Base-by-base conservation (phyloP, 768 basidiomycete species). In the Xanthoconium stramineum region DNA sequence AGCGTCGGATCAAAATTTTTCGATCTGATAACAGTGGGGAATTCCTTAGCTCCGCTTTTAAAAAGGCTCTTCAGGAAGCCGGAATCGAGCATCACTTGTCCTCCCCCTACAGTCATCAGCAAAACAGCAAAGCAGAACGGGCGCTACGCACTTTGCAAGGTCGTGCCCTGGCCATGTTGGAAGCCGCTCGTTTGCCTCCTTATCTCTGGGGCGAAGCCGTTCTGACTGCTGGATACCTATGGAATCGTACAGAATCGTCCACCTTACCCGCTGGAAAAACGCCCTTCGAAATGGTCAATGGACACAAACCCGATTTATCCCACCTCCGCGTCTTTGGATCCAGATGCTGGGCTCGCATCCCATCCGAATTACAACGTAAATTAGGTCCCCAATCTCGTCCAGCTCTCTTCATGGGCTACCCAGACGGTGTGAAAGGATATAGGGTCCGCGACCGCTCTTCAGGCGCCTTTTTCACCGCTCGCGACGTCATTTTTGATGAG, bases 11-110 rank as follows among this genome's bases (percentile, higher is more conserved):
- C 11, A 46, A 46, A 17, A 17, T n/a, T 0, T 53, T 58, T 35
- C 33, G 12, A 1, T 56, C 38, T 0, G 40, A 62, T 30, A 60
- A 55, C 5, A 44, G 61, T 2, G 35, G 58, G 0, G 59, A 62
- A 10, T 56, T 55, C 24, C 8, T 55, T 1, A 30, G 15, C 20
- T 5, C 33, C 0, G 29, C 11, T 0, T 55, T 57, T 7, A 20
- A 24, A 24, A 24, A 4, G 24, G 4, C 24, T 24, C 33, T 12
- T 35, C 45, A 2, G 29, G 11, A 10, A 3, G n/a, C 15, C 32
- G 45, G 45, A 6, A 46, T 46, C 15, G 3, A 14, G 17, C 15
- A 14, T 17, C 38, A 39, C 1, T 11, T 39, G 2, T 10, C 38
- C n/a, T 7, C 13, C 6, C 9, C 38, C 2, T 35, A 35, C 5